These are phyloP conservation scores for Lyophyllum decastes DNA, from an alignment of 768 basidiomycete genomes.

Conservation along the genomic window DNA sequence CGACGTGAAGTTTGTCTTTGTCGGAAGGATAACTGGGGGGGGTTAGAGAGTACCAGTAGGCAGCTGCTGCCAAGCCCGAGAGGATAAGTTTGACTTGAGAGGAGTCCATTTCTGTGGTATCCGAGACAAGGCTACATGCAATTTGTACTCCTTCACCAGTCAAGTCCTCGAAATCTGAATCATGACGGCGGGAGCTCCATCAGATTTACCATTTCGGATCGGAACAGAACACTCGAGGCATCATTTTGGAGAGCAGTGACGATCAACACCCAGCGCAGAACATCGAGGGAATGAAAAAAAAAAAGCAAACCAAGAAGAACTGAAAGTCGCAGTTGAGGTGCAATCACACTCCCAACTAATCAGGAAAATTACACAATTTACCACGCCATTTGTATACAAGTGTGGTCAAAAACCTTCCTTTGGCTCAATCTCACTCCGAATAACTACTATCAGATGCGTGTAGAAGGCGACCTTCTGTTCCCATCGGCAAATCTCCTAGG, in stretches of 20 bases:
- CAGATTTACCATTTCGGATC: too few species aligned
- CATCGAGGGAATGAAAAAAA: too few species aligned
- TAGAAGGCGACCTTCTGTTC: not conserved
- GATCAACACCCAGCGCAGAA: too few species aligned
- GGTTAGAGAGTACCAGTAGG: constrained; percentile 4
- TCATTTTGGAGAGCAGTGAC: too few species aligned
- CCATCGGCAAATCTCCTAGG: not conserved
- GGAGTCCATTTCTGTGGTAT: not conserved
- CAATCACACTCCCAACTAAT: too few species aligned
- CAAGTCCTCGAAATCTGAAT: not conserved
- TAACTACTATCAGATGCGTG: too few species aligned
- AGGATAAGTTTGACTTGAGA: not conserved
- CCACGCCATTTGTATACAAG: not conserved
- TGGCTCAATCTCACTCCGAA: too few species aligned
- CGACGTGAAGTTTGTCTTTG: constrained; percentile 4
- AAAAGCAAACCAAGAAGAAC: too few species aligned
- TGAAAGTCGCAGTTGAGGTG: too few species aligned
- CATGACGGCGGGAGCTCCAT: not conserved
- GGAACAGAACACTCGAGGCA: not conserved
- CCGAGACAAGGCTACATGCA: not conserved
- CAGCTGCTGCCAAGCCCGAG: not conserved
- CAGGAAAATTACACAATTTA: too few species aligned
- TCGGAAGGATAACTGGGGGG: not conserved
- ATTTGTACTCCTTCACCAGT: not conserved
- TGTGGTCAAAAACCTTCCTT: not conserved